Conservation (phyloP, 2,329 filamentous ascomycete species). For the Colletotrichum sp. region DNA sequence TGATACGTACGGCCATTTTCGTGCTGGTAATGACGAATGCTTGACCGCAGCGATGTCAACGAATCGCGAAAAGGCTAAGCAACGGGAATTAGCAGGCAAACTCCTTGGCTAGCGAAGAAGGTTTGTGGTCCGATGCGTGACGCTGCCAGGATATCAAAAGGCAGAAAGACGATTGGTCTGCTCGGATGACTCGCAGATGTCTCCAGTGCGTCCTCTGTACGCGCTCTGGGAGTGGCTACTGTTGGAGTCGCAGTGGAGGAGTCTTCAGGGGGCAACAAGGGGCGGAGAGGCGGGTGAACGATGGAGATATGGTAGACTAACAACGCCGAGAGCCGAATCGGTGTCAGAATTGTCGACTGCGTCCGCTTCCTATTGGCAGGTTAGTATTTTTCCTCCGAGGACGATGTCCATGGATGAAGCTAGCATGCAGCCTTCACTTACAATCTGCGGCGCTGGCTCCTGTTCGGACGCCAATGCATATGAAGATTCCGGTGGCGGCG, state of each 20-base stretch:
- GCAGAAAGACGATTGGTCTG: not conserved
- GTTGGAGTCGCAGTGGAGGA: not conserved
- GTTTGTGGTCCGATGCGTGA: not conserved
- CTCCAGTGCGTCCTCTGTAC: not conserved
- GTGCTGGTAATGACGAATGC: slow-evolving; percentile 38
- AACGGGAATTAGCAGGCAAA: not conserved
- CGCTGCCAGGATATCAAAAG: not conserved
- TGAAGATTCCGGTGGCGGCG: not conserved
- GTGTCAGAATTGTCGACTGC: not conserved
- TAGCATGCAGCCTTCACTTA: not conserved
- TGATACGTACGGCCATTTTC: slow-evolving; percentile 45
- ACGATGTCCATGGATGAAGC: not conserved
- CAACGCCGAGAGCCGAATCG: slow-evolving; percentile 7
- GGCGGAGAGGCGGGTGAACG: not conserved
- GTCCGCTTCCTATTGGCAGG: not conserved
- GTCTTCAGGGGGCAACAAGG: not conserved
- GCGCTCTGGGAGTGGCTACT: not conserved
- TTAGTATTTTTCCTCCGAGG: not conserved
- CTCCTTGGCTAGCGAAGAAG: not conserved
- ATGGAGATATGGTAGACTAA: not conserved
- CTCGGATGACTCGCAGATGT: not conserved
- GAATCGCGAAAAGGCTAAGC: not conserved
- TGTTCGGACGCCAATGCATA: not conserved
- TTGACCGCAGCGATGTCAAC: slow-evolving; percentile 27
- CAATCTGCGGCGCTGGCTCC: not conserved